Conservation (phyloP, 1,139 yeast genomes). For the Nematodospora anomalae region DNA sequence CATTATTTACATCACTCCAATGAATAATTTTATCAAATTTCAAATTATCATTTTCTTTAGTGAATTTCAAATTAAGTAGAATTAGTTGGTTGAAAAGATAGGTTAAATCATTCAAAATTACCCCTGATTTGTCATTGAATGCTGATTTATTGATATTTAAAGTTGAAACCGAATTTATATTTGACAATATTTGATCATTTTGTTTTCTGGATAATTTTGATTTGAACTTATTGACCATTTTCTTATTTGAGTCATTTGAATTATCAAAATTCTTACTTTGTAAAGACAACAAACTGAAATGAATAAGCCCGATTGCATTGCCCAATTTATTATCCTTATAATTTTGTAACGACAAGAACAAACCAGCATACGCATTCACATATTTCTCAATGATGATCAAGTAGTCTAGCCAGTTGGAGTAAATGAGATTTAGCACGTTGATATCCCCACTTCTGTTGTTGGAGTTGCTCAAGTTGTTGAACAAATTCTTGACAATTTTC, state of each 20-base stretch:
- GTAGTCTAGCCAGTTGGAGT: conserved; percentile 35
- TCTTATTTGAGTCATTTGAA: conserved; percentile 10
- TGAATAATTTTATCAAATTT: conserved; percentile 38
- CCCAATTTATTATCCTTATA: conserved; percentile 45
- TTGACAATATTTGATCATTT: conserved; percentile 34
- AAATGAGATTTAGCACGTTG: conserved; percentile 17
- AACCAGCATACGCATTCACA: conserved; percentile 42
- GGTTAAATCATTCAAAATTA: conserved; percentile 39
- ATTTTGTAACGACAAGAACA: conserved; percentile 42
- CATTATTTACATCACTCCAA: conserved; percentile 39
- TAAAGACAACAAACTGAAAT: conserved; percentile 37
- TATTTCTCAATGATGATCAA: conserved; percentile 35
- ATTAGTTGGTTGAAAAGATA: conserved; percentile 42
- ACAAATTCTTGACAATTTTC: conserved; percentile 19
- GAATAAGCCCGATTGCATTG: conserved; percentile 43
- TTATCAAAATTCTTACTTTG: conserved; percentile 34
- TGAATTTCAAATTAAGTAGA: conserved; percentile 36
- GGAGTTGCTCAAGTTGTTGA: conserved; percentile 15
- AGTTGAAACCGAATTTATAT: conserved; percentile 38
- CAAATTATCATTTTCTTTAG: conserved; percentile 46
- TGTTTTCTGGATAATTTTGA: conserved; percentile 27
- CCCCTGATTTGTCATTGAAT: conserved; percentile 36
- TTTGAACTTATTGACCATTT: conserved; percentile 21
- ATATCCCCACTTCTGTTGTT: background rate
- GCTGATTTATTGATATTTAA: conserved; percentile 37